A percentile compares a stretch with the other conserved stretches of the same genome.
Conservation (phyloP, 208 protist species). For the Crithidia brevicula region DNA sequence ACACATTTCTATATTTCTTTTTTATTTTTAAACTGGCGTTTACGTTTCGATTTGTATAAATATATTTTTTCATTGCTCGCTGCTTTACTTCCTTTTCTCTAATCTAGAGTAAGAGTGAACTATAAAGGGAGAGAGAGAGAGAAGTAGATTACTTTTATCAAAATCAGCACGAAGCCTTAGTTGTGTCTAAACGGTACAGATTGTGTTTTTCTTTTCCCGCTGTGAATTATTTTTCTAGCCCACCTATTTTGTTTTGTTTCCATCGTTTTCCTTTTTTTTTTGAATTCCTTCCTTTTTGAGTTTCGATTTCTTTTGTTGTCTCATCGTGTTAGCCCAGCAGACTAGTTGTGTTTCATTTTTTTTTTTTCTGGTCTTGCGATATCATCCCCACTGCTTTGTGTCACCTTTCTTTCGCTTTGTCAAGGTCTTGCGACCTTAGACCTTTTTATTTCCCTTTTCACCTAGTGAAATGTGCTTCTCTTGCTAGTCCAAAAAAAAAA, state of each 20-base stretch:
- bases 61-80: neutral
- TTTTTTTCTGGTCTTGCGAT: conserved; percentile 25
- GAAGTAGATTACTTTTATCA: no score
- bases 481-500: neutral
- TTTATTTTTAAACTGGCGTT: no score
- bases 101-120: no score
- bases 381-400: no score
- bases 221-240: no score
- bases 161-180: no score
- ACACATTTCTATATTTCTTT: neutral
- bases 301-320: conserved; percentile 2
- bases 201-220: neutral
- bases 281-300: neutral
- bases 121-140: no score
- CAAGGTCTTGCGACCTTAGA: no score
- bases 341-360: conserved; percentile 10
- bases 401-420: conserved; percentile 16
- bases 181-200: no score
- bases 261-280: neutral
- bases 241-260: conserved; percentile 15
- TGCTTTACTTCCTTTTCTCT: neutral
- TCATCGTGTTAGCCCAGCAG: neutral
- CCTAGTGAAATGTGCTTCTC: neutral
- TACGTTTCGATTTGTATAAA: no score
- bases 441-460: conserved; percentile 6